A percentile compares a stretch with the other conserved stretches of the same genome.
phyloP scores from a whole-genome alignment of 2,329 filamentous ascomycete genomes.

The Didymella keratinophila region DNA sequence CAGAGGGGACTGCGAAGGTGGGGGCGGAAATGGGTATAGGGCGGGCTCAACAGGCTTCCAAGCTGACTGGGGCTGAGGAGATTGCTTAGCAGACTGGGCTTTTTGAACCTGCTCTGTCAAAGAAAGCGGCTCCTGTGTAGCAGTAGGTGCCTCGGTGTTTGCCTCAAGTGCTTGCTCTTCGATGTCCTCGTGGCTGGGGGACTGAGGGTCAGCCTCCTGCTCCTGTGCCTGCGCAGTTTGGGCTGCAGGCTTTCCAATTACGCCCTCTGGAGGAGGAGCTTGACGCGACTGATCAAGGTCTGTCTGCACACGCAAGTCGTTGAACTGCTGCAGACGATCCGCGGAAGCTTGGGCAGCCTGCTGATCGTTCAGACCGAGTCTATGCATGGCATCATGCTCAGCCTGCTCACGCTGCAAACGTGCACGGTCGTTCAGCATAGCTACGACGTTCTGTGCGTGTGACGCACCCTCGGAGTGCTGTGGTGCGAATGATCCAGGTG shows the following conservation, averaged over 20 bases:
- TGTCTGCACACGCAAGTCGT: slow-evolving; percentile 76
- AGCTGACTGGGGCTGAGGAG: slow-evolving; percentile 61
- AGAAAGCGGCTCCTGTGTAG: slow-evolving; percentile 66
- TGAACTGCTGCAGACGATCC: slow-evolving; percentile 83
- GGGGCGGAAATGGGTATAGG: slow-evolving; percentile 79
- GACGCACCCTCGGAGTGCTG: slow-evolving; percentile 57
- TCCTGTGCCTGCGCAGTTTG: slow-evolving; percentile 35
- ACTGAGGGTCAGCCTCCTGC: slow-evolving; percentile 29
- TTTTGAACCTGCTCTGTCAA: slow-evolving; percentile 86
- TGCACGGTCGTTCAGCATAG: slow-evolving; percentile 68
- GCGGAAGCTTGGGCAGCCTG: slow-evolving; percentile 56
- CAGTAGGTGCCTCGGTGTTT: slow-evolving; percentile 17
- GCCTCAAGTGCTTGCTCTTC: slow-evolving; percentile 27
- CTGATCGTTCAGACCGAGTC: slow-evolving; percentile 39
- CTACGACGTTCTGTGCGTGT: slow-evolving; percentile 65
- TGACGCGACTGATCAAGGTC: slow-evolving; percentile 60
- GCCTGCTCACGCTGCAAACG: slow-evolving; percentile 69
- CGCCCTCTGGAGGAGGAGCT: slow-evolving; percentile 44
- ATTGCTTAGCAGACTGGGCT: slow-evolving; percentile 68
- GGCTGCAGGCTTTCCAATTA: slow-evolving; percentile 45
- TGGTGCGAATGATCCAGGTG: slow-evolving; percentile 56
- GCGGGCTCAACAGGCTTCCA: slow-evolving; percentile 72
- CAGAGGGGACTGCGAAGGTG: slow-evolving; percentile 79
- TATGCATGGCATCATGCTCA: slow-evolving; percentile 58
- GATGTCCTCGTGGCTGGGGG: slow-evolving; percentile 29